Percentiles rank a stretch among this genome's conserved stretches.
phyloP scores from a whole-genome alignment of 2,329 filamentous ascomycete genomes.

The Emergomyces orientalis region DNA sequence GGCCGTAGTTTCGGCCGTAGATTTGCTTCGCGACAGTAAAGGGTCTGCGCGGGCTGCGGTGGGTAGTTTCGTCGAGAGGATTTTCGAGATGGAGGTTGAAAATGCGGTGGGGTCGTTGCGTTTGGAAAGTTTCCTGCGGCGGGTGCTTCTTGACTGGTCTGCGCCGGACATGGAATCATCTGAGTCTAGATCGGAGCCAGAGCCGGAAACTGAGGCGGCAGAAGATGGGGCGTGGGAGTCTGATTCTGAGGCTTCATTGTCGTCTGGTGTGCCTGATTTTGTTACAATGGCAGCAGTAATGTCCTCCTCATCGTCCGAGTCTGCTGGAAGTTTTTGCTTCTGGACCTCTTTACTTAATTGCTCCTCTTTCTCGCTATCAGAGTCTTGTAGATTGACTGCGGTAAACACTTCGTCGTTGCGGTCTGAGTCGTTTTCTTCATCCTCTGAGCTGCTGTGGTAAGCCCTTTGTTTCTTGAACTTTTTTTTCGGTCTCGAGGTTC shows the following conservation, averaged over 20 bases:
- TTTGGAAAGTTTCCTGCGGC: constrained; percentile 44
- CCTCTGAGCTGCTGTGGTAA: constrained; percentile 56
- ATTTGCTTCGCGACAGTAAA: constrained; percentile 74
- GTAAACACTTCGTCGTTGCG: constrained; percentile 18
- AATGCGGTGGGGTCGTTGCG: constrained; percentile 88
- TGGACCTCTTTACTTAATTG: constrained; percentile 21
- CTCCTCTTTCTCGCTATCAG: constrained; percentile 18
- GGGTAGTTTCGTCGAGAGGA: constrained; percentile 80
- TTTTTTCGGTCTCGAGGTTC: constrained; percentile 44
- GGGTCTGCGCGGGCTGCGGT: constrained; percentile 75
- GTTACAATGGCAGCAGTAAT: background rate
- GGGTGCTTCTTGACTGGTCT: constrained; percentile 28
- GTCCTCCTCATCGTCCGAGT: constrained; percentile 21
- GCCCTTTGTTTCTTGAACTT: constrained; percentile 54
- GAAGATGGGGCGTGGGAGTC: constrained; percentile 14
- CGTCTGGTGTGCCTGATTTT: constrained; percentile 17
- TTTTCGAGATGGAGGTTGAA: constrained; percentile 85
- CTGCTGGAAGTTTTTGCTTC: constrained; percentile 7
- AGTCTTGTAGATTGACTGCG: constrained; percentile 14
- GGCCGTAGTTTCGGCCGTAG: constrained; percentile 61
- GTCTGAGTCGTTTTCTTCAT: constrained; percentile 34
- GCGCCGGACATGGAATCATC: constrained; percentile 31
- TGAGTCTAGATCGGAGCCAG: constrained; percentile 27
- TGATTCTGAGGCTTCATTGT: constrained; percentile 16
- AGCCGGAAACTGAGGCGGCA: constrained; percentile 25